Conservation (phyloP, 1,284 basidiomycete species). For the Inonotus hispidus region DNA sequence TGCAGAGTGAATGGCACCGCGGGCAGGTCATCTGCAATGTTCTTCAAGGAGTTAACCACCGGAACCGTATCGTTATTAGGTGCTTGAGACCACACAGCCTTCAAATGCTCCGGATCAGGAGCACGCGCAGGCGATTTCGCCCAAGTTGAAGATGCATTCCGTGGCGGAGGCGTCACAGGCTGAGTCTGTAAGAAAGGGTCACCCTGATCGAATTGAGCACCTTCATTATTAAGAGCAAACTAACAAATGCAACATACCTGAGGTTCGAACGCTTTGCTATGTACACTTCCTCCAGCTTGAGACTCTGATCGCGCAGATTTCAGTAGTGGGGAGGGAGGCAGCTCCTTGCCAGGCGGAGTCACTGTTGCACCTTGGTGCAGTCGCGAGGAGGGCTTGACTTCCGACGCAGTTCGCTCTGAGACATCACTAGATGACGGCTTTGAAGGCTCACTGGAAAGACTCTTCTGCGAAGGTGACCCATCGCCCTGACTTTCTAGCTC, state of each 20-base stretch:
- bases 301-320: not conserved
- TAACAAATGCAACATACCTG: conserved; percentile 4
- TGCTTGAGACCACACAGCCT: conserved; percentile 78
- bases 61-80: conserved; percentile 58
- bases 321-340: not conserved
- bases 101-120: conserved; percentile 74
- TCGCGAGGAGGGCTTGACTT: not conserved
- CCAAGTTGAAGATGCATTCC: conserved; percentile 39
- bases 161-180: conserved; percentile 16
- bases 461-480: not conserved
- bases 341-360: not conserved
- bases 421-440: not conserved
- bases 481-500: conserved; percentile 46
- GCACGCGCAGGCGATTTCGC: conserved; percentile 56
- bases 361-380: not conserved
- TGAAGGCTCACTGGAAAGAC: not conserved
- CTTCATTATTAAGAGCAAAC: not conserved
- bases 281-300: not conserved
- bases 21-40: conserved; percentile 72
- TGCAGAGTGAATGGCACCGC: conserved; percentile 70
- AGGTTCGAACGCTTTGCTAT: not conserved
- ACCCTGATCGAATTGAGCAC: not conserved
- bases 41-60: conserved; percentile 71
- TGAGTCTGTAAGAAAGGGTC: conserved; percentile 12
- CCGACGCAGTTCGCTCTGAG: not conserved